A percentile compares a stretch with the other conserved stretches of the same genome.
phyloP scores from a whole-genome alignment of 2,329 filamentous ascomycete species.

The Colletotrichum theobromicola region DNA sequence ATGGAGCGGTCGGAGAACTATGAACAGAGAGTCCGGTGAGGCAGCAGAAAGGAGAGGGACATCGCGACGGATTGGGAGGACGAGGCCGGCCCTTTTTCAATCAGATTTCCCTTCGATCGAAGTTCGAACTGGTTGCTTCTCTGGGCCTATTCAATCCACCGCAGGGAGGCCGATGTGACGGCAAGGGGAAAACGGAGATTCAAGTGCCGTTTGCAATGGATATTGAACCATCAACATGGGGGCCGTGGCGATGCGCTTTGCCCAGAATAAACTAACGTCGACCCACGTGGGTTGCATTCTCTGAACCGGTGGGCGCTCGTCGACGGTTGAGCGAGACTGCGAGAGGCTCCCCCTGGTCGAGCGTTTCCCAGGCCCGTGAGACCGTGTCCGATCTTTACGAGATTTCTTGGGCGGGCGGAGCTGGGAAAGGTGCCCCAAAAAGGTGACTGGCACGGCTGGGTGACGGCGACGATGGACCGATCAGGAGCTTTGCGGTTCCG shows the following conservation, averaged over 20 bases:
- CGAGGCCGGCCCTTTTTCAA: background rate
- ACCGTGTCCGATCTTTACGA: background rate
- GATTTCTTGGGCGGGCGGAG: background rate
- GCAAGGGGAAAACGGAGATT: conserved; percentile 7
- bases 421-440: background rate
- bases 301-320: background rate
- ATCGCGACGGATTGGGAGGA: background rate
- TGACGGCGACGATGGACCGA: background rate
- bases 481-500: background rate
- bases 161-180: background rate
- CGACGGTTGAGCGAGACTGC: too few relatives aligned
- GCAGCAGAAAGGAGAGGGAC: background rate
- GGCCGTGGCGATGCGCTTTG: background rate
- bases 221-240: background rate
- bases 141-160: background rate
- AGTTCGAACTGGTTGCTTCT: background rate
- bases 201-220: conserved; percentile 1
- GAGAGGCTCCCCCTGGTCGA: background rate
- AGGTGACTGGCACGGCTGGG: too few relatives aligned
- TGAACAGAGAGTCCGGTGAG: background rate
- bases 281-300: background rate
- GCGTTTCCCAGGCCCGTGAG: background rate
- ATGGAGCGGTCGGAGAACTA: background rate
- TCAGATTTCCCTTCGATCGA: background rate
- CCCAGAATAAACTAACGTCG: conserved; percentile 2